Evolutionary conservation across 257 asterid genomes (phyloP).

Genomic region (Pogostemon cablin): DNA sequence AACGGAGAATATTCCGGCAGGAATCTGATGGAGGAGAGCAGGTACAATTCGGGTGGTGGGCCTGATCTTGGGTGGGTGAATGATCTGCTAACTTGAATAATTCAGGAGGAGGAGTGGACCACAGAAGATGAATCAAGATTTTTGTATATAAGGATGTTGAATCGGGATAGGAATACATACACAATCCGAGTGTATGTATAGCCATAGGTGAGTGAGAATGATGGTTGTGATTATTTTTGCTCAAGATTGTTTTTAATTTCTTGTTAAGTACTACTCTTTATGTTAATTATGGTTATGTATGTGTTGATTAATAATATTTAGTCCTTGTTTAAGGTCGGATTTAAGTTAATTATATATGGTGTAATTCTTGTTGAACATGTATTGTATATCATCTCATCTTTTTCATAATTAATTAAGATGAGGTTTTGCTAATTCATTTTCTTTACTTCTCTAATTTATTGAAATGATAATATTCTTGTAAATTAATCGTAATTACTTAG

Average conservation of each 20-base stretch:
- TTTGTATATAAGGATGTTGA: slow-evolving; percentile 38
- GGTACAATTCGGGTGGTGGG: slow-evolving; percentile 61
- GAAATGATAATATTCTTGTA: no score
- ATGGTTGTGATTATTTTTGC: slow-evolving; percentile 33
- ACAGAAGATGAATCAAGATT: slow-evolving; percentile 15
- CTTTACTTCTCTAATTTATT: no score
- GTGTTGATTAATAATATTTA: slow-evolving; percentile 32
- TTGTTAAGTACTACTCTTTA: slow-evolving; percentile 7
- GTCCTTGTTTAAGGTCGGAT: slow-evolving; percentile 12
- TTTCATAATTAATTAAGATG: no score
- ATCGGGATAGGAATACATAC: slow-evolving; percentile 24
- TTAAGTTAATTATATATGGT: neutral
- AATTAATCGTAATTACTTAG: no score
- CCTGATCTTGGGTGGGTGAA: slow-evolving; percentile 97
- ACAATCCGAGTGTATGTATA: slow-evolving; percentile 33
- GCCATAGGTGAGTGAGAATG: neutral
- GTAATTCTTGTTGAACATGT: slow-evolving; percentile 32
- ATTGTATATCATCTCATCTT: no score
- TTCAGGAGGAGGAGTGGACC: slow-evolving; percentile 4
- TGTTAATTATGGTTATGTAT: slow-evolving; percentile 17
- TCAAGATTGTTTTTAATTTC: slow-evolving; percentile 33
- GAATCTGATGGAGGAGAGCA: slow-evolving; percentile 50
- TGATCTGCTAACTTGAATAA: slow-evolving; percentile 72
- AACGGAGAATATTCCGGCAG: slow-evolving; percentile 42
- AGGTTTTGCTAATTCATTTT: no score